Evolutionary conservation across 768 basidiomycete genomes (phyloP).

Genomic region (Mycena polygramma): DNA sequence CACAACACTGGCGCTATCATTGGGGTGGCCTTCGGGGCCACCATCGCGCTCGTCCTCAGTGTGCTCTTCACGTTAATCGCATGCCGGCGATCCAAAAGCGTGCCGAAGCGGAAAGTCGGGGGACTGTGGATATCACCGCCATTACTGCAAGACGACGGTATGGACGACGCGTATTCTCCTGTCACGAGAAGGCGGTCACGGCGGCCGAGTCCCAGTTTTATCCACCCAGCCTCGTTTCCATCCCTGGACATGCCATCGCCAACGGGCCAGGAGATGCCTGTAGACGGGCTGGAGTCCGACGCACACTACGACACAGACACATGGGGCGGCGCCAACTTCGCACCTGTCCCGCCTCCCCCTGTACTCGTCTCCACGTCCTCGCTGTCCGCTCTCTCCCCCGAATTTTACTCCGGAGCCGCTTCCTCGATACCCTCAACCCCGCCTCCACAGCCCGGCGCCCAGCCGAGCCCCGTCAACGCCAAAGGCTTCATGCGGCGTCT

Average conservation of each 20-base stretch:
- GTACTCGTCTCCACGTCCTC: neutral
- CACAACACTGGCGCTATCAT: conserved; percentile 55
- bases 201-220: neutral
- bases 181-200: conserved; percentile 5
- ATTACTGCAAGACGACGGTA: conserved; percentile 15
- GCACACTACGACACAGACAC: conserved; percentile 24
- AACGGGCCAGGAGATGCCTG: neutral
- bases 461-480: conserved; percentile 10
- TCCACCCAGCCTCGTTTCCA: conserved; percentile 6
- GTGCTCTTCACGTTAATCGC: conserved; percentile 49
- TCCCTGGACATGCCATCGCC: conserved; percentile 11
- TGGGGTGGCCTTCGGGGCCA: conserved; percentile 50
- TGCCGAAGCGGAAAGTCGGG: neutral
- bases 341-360: neutral
- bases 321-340: conserved; percentile 3
- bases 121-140: conserved; percentile 28
- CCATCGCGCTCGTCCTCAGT: conserved; percentile 44
- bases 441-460: neutral
- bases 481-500: conserved; percentile 34
- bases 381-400: neutral
- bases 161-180: conserved; percentile 24
- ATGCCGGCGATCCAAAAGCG: conserved; percentile 38
- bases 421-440: neutral
- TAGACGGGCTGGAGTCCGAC: neutral
- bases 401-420: no score